These are phyloP conservation scores for Penicillium griseofulvum DNA, from an alignment of 2,329 filamentous ascomycete genomes.

Conservation along the genomic window DNA sequence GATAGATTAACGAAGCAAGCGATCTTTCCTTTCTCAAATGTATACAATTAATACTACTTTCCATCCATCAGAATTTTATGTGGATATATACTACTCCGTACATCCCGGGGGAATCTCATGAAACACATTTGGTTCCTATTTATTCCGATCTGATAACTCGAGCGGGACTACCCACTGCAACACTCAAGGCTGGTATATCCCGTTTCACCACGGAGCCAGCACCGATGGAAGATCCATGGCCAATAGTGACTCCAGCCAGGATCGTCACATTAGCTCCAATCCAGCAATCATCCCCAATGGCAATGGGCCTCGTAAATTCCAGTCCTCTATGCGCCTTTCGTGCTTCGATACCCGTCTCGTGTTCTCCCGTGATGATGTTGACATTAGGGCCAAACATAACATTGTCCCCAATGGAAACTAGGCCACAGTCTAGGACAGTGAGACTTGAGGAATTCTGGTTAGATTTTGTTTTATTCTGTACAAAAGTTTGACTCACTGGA, in stretches of 20 bases:
- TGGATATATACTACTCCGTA: neutral
- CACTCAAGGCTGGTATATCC: constrained; percentile 10
- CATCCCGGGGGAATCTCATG: neutral
- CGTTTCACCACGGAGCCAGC: constrained; percentile 36
- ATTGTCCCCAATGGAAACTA: constrained; percentile 51
- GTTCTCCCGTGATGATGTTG: constrained; percentile 50
- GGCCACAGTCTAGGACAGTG: constrained; percentile 50
- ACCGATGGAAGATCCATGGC: constrained; percentile 36
- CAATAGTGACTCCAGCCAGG: constrained; percentile 39
- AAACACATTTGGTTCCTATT: neutral
- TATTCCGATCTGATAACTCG: constrained; percentile 2
- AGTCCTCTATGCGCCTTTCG: constrained; percentile 40
- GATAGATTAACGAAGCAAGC: constrained; percentile 2
- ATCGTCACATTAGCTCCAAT: constrained; percentile 46
- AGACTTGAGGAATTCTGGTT: constrained; percentile 50
- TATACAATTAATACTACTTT: neutral
- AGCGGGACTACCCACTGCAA: constrained; percentile 9
- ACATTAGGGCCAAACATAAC: constrained; percentile 53
- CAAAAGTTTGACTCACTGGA: constrained; percentile 9
- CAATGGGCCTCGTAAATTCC: constrained; percentile 47
- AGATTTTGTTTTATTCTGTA: neutral
- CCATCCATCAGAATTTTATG: neutral
- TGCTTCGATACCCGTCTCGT: constrained; percentile 48
- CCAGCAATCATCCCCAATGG: constrained; percentile 47
- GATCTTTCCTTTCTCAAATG: neutral